Evolutionary conservation across 179 eudicot species (phyloP).

Genomic region (Silene noctiflora): DNA sequence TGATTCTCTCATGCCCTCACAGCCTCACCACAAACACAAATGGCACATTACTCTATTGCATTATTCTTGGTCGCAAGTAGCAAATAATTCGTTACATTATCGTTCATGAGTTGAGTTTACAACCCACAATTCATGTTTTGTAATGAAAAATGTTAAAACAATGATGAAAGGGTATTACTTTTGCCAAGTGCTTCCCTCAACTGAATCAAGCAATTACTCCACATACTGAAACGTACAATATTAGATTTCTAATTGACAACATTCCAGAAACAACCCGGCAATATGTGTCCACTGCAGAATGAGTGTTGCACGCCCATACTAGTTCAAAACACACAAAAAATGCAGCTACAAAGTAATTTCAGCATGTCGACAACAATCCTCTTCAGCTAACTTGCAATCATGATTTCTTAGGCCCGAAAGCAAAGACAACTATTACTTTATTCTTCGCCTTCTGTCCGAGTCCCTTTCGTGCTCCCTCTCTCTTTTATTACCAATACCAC

Average conservation of each 20-base stretch:
- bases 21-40: no score
- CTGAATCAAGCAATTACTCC: no score
- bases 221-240: not conserved
- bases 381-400: not conserved
- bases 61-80: no score
- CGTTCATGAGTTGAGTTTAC: no score
- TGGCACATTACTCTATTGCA: no score
- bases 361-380: not conserved
- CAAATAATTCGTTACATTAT: no score
- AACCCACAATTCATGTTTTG: no score
- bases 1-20: no score
- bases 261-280: not conserved
- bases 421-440: constrained; percentile 33
- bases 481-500: constrained; percentile 60
- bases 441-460: constrained; percentile 63
- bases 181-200: no score
- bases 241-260: not conserved
- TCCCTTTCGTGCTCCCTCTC: constrained; percentile 60
- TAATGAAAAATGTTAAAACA: no score
- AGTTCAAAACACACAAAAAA: not conserved
- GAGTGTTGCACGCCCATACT: not conserved
- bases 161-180: no score
- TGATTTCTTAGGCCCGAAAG: constrained; percentile 1
- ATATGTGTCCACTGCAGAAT: not conserved
- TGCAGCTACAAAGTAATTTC: constrained; percentile 7